Evolutionary conservation across 2,329 filamentous ascomycete species (phyloP).

Genomic region (Aureobasidium leucospermi): DNA sequence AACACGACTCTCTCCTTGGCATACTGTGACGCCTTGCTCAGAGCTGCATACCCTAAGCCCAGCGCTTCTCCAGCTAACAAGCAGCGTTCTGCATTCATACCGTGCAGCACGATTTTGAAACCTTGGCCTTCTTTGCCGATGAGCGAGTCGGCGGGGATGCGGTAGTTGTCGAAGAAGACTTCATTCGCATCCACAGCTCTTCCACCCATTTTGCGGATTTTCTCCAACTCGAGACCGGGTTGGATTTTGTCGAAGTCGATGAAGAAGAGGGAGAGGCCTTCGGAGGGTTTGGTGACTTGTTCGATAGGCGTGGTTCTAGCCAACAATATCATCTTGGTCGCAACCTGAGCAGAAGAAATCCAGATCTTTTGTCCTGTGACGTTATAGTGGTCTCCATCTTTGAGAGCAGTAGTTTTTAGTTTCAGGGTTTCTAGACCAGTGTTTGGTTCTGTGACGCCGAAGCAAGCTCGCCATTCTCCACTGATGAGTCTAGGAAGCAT

Average conservation of each 20-base stretch:
- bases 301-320: slow-evolving; percentile 67
- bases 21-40: slow-evolving; percentile 51
- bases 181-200: slow-evolving; percentile 78
- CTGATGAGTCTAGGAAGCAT: slow-evolving; percentile 65
- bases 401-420: slow-evolving; percentile 57
- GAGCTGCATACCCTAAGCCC: slow-evolving; percentile 38
- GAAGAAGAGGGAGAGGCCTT: slow-evolving; percentile 73
- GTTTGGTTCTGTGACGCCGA: slow-evolving; percentile 79
- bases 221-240: slow-evolving; percentile 58
- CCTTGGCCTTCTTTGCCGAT: slow-evolving; percentile 68
- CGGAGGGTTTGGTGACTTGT: slow-evolving; percentile 60
- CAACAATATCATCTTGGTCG: slow-evolving; percentile 74
- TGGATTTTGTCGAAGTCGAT: slow-evolving; percentile 61
- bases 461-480: slow-evolving; percentile 66
- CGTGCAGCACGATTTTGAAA: slow-evolving; percentile 65
- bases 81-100: slow-evolving; percentile 73
- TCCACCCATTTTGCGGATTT: slow-evolving; percentile 80
- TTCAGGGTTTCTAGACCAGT: slow-evolving; percentile 71
- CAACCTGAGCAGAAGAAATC: slow-evolving; percentile 81
- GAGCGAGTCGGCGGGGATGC: slow-evolving; percentile 54
- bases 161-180: slow-evolving; percentile 78
- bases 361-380: slow-evolving; percentile 75
- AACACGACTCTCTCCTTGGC: slow-evolving; percentile 61
- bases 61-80: slow-evolving; percentile 53
- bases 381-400: slow-evolving; percentile 54